phyloP scores from a whole-genome alignment of 108 stramenopile genomes.

The Skeletonema grethae region DNA sequence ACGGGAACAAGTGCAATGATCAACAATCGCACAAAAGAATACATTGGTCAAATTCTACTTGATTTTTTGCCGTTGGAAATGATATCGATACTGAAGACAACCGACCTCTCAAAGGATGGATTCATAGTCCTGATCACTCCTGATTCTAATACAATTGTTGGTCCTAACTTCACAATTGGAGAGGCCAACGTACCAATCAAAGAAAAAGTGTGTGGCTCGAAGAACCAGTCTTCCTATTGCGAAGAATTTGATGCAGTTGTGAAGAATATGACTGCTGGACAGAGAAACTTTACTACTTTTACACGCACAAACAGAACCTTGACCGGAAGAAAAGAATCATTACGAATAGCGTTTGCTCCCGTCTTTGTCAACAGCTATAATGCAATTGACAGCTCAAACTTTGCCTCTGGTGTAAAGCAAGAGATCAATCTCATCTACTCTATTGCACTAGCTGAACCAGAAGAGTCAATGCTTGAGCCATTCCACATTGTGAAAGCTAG shows the following conservation, averaged over 20 bases:
- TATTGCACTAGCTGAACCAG: constrained; percentile 28
- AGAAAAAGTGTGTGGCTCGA: constrained; percentile 9
- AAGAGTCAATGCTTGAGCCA: neutral
- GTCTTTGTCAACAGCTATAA: constrained; percentile 24
- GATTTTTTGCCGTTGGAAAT: constrained; percentile 9
- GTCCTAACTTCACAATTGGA: constrained; percentile 18
- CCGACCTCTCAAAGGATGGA: neutral
- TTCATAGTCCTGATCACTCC: constrained; percentile 48
- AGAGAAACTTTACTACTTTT: constrained; percentile 12
- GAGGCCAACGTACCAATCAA: constrained; percentile 15
- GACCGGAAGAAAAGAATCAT: constrained; percentile 19
- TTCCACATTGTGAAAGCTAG: constrained; percentile 16
- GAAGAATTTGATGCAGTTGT: constrained; percentile 28
- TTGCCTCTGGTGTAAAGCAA: constrained; percentile 37
- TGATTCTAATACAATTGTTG: constrained; percentile 35
- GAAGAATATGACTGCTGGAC: constrained; percentile 39
- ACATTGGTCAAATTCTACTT: constrained; percentile 20
- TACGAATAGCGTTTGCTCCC: constrained; percentile 46
- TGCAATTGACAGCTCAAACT: constrained; percentile 40
- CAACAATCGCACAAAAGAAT: constrained; percentile 11
- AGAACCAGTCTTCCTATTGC: neutral
- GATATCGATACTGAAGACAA: constrained; percentile 4
- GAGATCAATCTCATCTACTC: constrained; percentile 43
- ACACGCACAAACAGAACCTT: constrained; percentile 6
- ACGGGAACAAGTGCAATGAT: constrained; percentile 13